Conservation (phyloP, 2,329 filamentous ascomycete genomes). For the Xylariaceae sp. region DNA sequence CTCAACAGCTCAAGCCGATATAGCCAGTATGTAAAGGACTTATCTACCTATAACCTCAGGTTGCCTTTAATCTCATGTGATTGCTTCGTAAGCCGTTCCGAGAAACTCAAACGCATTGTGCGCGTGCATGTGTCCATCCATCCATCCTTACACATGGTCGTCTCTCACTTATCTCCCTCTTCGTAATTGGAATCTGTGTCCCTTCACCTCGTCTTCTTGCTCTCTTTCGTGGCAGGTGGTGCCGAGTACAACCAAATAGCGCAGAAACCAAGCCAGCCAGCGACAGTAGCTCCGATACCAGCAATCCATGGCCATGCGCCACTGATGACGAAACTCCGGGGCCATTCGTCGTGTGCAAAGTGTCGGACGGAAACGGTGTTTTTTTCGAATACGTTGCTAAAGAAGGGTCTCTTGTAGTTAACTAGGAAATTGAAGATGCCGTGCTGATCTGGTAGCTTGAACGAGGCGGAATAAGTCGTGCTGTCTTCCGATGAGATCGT, state of each 20-base stretch:
- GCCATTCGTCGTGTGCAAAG: conserved; percentile 96
- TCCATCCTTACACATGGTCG: too few relatives aligned
- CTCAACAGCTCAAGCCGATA: too few relatives aligned
- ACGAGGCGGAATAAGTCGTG: conserved; percentile 69
- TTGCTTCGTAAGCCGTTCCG: too few relatives aligned
- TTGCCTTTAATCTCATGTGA: too few relatives aligned
- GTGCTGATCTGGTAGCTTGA: conserved; percentile 91
- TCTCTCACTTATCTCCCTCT: too few relatives aligned
- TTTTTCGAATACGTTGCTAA: conserved; percentile 89
- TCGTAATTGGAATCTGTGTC: too few relatives aligned
- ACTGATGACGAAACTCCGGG: conserved; percentile 82
- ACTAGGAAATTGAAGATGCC: conserved; percentile 98
- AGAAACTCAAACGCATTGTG: too few relatives aligned
- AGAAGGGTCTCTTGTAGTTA: conserved; percentile 94
- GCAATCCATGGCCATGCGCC: conserved; percentile 94
- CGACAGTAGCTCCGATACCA: conserved; percentile 78
- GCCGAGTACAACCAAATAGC: conserved; percentile 78
- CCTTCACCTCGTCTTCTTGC: conserved; percentile 28
- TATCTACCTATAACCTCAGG: too few relatives aligned
- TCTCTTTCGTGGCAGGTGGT: conserved; percentile 32
- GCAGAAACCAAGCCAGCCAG: conserved; percentile 81
- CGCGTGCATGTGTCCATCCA: too few relatives aligned
- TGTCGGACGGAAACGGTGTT: conserved; percentile 90
- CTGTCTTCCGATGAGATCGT: conserved; percentile 58
- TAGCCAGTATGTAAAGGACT: too few relatives aligned